Evolutionary conservation across 176 grass and related monocot species (phyloP).

Genomic region (Microstegium vimineum): DNA sequence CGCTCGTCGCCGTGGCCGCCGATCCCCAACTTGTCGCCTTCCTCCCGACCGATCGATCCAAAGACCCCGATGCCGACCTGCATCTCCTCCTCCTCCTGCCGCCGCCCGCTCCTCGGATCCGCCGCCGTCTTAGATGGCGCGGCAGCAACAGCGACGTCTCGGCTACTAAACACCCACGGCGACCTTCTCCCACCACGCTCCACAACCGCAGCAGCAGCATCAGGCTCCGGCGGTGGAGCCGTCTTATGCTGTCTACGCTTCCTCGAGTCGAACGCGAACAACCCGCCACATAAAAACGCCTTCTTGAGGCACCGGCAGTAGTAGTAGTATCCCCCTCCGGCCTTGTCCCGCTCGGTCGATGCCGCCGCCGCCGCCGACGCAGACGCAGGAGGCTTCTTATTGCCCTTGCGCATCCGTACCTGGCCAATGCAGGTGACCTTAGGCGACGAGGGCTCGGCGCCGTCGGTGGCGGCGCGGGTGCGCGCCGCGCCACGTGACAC

Average conservation of each 20-base stretch:
- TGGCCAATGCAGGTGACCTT: constrained; percentile 90
- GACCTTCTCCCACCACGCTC: constrained; percentile 23
- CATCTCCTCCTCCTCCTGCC: neutral
- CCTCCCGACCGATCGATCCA: constrained; percentile 5
- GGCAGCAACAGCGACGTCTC: constrained; percentile 34
- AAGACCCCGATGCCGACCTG: neutral
- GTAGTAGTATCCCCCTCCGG: neutral
- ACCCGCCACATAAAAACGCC: constrained; percentile 51
- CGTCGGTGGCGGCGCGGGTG: constrained; percentile 33
- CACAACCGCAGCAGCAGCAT: constrained; percentile 14
- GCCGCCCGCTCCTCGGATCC: constrained; percentile 4
- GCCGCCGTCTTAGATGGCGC: constrained; percentile 18
- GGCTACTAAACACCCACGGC: constrained; percentile 53
- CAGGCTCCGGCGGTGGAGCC: constrained; percentile 27
- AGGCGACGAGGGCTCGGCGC: constrained; percentile 62
- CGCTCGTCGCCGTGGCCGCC: neutral
- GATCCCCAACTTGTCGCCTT: constrained; percentile 8
- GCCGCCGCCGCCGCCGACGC: neutral
- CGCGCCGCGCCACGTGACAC: constrained; percentile 20
- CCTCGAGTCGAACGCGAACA: constrained; percentile 35
- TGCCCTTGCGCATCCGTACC: constrained; percentile 80
- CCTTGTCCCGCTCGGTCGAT: neutral
- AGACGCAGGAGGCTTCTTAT: constrained; percentile 27
- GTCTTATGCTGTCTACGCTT: neutral
- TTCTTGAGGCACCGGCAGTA: constrained; percentile 73